These are phyloP conservation scores for Leishmania braziliensis DNA, from an alignment of 208 protist species.

Conservation along the genomic window DNA sequence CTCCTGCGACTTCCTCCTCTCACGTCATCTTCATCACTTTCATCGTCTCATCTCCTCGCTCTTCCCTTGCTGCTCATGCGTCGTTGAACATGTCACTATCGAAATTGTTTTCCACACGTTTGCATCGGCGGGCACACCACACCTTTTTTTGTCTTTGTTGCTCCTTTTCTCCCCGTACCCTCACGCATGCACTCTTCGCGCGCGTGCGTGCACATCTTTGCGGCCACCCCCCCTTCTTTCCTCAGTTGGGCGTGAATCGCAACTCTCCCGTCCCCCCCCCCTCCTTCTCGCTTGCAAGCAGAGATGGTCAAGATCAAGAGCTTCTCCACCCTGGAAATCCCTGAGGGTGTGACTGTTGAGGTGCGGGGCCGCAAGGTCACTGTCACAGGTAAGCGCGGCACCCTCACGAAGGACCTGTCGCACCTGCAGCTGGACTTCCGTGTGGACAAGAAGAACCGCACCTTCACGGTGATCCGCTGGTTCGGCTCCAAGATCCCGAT, in stretches of 20 bases:
- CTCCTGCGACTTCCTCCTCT: neutral
- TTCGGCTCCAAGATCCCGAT: slow-evolving; percentile 95
- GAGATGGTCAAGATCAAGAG: slow-evolving; percentile 91
- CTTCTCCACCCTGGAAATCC: slow-evolving; percentile 59
- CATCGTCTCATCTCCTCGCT: neutral
- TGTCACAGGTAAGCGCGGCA: slow-evolving; percentile 97
- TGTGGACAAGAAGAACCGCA: slow-evolving; percentile 61
- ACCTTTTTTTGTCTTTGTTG: neutral
- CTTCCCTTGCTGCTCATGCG: neutral
- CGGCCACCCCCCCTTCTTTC: neutral
- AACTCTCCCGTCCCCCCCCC: slow-evolving; percentile 4
- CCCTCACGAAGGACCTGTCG: slow-evolving; percentile 92
- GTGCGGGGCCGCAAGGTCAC: slow-evolving; percentile 79
- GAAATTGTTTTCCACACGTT: neutral
- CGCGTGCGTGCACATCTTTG: neutral
- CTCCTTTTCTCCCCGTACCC: neutral
- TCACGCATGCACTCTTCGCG: neutral
- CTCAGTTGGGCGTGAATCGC: slow-evolving; percentile 1
- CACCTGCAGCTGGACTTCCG: slow-evolving; percentile 93
- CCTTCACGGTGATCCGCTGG: slow-evolving; percentile 93
- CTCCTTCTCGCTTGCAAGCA: neutral
- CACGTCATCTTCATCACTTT: neutral
- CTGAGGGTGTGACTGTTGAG: slow-evolving; percentile 64
- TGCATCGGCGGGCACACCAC: neutral
- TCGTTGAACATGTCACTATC: neutral